These are phyloP conservation scores for Entomortierella beljakovae DNA, from an alignment of 192 early-diverging fungal genomes.

Conservation along the genomic window DNA sequence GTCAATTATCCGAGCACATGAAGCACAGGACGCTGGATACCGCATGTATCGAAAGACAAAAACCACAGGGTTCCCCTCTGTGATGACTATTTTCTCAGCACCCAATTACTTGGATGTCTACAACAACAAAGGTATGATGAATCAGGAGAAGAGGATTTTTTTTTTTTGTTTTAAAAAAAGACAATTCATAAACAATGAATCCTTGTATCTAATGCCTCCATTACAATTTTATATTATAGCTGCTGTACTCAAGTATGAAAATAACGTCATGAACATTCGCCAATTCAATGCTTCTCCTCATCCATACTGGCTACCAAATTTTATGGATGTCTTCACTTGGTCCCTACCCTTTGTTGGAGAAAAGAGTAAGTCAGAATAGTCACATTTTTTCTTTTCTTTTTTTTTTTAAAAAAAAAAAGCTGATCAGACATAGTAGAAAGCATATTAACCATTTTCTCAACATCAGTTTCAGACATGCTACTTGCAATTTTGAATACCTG, in stretches of 20 bases:
- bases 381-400: neutral
- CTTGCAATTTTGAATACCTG: conserved; percentile 92
- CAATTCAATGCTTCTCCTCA: conserved; percentile 90
- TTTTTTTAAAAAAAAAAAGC: neutral
- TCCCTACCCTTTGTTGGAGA: conserved; percentile 97
- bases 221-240: conserved; percentile 56
- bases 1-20: conserved; percentile 95
- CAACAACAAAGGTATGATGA: conserved; percentile 83
- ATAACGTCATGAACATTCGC: conserved; percentile 98
- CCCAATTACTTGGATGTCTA: conserved; percentile 98
- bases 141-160: no score
- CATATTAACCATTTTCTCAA: conserved; percentile 7
- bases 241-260: conserved; percentile 97
- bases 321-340: conserved; percentile 99
- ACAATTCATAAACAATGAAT: no score
- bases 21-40: conserved; percentile 95
- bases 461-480: conserved; percentile 94
- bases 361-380: conserved; percentile 73
- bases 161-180: no score
- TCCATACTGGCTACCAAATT: conserved; percentile 98
- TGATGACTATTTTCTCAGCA: conserved; percentile 98
- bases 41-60: conserved; percentile 95
- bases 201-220: neutral
- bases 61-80: conserved; percentile 92
- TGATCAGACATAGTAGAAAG: neutral